Evolutionary conservation across 176 grass and related monocot genomes (phyloP).

Genomic region (Avena eriantha): DNA sequence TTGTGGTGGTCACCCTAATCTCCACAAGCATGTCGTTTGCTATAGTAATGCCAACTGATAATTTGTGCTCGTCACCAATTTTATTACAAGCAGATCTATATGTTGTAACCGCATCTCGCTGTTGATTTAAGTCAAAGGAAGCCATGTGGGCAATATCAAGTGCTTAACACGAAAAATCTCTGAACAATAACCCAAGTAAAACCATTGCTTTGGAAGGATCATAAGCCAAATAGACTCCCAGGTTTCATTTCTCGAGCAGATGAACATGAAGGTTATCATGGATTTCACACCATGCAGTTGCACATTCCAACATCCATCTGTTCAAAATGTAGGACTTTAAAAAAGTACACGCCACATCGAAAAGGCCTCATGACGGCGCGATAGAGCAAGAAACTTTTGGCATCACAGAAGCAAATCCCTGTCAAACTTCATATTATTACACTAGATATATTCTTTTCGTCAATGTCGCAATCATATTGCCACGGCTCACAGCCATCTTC

Average conservation of each 20-base stretch:
- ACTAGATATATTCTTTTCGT: conserved; percentile 39
- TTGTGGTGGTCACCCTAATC: too few species aligned
- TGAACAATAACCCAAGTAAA: background rate
- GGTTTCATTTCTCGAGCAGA: background rate
- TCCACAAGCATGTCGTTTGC: too few species aligned
- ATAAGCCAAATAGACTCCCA: background rate
- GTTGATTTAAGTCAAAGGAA: too few species aligned
- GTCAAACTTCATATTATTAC: conserved; percentile 56
- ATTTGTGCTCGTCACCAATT: too few species aligned
- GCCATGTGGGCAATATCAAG: background rate
- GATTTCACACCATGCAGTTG: conserved; percentile 12
- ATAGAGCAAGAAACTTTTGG: conserved; percentile 26
- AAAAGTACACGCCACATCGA: conserved; percentile 4
- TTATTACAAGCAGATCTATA: too few species aligned
- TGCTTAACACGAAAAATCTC: background rate
- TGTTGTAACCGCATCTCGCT: too few species aligned
- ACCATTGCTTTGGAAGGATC: background rate
- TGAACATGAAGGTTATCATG: background rate
- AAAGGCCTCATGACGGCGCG: background rate
- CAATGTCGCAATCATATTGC: conserved; percentile 44
- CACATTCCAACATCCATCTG: conserved; percentile 19
- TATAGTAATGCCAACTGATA: too few species aligned
- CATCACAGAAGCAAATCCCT: conserved; percentile 35
- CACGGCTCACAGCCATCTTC: conserved; percentile 12
- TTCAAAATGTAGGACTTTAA: conserved; percentile 35